Base-by-base conservation (phyloP, 768 basidiomycete genomes). In the Tephrocybe sp. region DNA sequence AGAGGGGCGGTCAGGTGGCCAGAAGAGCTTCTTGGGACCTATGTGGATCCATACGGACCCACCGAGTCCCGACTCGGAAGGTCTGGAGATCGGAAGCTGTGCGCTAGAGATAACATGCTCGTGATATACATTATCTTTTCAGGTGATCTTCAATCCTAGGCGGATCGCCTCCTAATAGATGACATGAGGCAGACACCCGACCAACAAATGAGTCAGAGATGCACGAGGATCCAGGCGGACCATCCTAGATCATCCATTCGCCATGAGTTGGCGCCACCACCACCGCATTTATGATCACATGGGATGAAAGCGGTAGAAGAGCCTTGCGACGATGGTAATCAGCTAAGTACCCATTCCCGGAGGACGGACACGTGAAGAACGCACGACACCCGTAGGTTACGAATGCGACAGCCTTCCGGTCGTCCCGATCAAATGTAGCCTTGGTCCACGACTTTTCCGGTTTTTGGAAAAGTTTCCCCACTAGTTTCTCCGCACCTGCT, bases 211-310 rank as follows among this genome's bases (percentile, higher is more conserved):
- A 26, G 15, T 36, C 32, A 35, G 15, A 41, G 12, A 49, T 41
- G 26, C 38, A 40, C 31, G 47, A 49, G 47, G 47, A 25, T 49
- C 7, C 39, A 32, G 22, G 47, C 47, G 39, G 47, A 49, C 41
- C 39, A 41, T 25, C 6, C 9, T 25, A 28, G 38, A 21, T 19
- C 26, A 22, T 22, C 31, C 31, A 16, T 13, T 8, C 7, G 37
- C 37, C 46, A 47, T 25, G 34, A 38, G 15, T 16, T 31, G 15
- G 24, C 22, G 40, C 31, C 38, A 34, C 25, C 40, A 41, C 40
- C 19, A 18, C 21, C 9, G 40, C 16, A 7, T 19, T 19, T 5
- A 26, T 49, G 47, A 34, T 49, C 47, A 49, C 38, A 49, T 49
- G 47, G 25, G 26, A 22, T 16, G 36, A 47, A 38, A 16, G 26